Evolutionary conservation across 768 basidiomycete genomes (phyloP).

Genomic region (Kwoniella mangroviensis): DNA sequence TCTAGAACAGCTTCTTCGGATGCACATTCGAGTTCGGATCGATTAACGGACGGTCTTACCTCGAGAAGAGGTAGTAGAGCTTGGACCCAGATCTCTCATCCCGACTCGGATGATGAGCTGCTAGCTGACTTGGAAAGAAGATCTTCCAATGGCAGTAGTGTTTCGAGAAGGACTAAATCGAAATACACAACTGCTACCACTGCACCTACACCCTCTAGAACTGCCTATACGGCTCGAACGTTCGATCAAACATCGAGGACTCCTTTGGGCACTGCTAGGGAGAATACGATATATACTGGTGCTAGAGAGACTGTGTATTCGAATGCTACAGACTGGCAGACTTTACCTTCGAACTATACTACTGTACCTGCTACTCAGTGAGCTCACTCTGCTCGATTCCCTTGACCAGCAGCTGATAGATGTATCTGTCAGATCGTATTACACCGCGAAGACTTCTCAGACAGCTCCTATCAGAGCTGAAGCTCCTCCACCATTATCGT

Average conservation of each 20-base stretch:
- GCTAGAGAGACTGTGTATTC: constrained; percentile 34
- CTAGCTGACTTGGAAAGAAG: constrained; percentile 47
- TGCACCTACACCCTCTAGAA: background rate
- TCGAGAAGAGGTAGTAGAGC: constrained; percentile 25
- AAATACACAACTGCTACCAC: constrained; percentile 6
- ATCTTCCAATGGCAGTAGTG: constrained; percentile 39
- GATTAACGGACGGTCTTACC: constrained; percentile 17
- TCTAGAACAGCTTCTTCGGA: constrained; percentile 23
- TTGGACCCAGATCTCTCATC: constrained; percentile 42
- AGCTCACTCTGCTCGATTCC: constrained; percentile 6
- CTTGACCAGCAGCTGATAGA: background rate
- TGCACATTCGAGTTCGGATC: background rate
- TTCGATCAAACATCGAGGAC: constrained; percentile 4
- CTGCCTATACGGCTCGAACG: constrained; percentile 16
- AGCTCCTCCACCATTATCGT: constrained; percentile 11
- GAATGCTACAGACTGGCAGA: constrained; percentile 39
- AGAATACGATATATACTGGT: constrained; percentile 41
- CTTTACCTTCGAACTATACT: constrained; percentile 26
- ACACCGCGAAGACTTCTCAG: constrained; percentile 31
- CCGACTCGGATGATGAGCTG: constrained; percentile 39
- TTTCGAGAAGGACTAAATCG: constrained; percentile 10
- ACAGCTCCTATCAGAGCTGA: constrained; percentile 23
- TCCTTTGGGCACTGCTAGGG: constrained; percentile 29
- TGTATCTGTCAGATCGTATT: constrained; percentile 26
- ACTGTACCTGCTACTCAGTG: constrained; percentile 22